Evolutionary conservation across 805 yeast species (phyloP).

Genomic region (Candida multigemmis): DNA sequence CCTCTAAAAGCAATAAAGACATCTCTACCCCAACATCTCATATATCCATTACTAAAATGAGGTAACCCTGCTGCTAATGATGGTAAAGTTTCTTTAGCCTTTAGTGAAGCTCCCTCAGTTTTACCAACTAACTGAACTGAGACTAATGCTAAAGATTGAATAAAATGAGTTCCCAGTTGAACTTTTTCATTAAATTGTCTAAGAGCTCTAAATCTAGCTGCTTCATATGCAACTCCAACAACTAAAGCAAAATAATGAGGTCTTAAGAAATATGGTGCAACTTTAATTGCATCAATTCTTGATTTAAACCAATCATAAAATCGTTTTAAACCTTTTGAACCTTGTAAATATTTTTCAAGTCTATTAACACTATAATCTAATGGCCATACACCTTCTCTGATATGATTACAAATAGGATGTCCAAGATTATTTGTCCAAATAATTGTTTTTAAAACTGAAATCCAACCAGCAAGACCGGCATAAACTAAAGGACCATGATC

Average conservation of each 20-base stretch:
- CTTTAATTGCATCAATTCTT: conserved; percentile 53
- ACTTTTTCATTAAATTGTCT: conserved; percentile 44
- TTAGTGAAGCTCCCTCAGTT: conserved; percentile 65
- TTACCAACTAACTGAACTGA: conserved; percentile 82
- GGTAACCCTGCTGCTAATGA: conserved; percentile 95
- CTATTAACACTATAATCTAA: conserved; percentile 65
- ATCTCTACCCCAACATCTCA: conserved; percentile 99
- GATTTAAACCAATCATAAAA: conserved; percentile 63
- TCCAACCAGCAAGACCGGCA: conserved; percentile 94
- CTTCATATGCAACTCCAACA: conserved; percentile 78
- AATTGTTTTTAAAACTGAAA: conserved; percentile 52
- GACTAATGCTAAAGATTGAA: conserved; percentile 70
- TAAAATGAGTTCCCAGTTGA: conserved; percentile 58
- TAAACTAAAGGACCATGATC: conserved; percentile 64
- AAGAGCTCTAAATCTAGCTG: conserved; percentile 63
- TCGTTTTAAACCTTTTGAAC: conserved; percentile 38
- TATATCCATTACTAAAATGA: conserved; percentile 80
- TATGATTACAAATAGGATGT: conserved; percentile 73
- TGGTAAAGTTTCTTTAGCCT: conserved; percentile 54
- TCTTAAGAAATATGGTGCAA: conserved; percentile 68
- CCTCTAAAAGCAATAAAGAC: conserved; percentile 87
- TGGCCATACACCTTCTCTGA: conserved; percentile 86
- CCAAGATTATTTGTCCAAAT: conserved; percentile 69
- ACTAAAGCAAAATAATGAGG: conserved; percentile 84
- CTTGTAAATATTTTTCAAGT: conserved; percentile 41